phyloP scores from a whole-genome alignment of 2,329 filamentous ascomycete genomes.

The Myriosclerotinia duriaeana region DNA sequence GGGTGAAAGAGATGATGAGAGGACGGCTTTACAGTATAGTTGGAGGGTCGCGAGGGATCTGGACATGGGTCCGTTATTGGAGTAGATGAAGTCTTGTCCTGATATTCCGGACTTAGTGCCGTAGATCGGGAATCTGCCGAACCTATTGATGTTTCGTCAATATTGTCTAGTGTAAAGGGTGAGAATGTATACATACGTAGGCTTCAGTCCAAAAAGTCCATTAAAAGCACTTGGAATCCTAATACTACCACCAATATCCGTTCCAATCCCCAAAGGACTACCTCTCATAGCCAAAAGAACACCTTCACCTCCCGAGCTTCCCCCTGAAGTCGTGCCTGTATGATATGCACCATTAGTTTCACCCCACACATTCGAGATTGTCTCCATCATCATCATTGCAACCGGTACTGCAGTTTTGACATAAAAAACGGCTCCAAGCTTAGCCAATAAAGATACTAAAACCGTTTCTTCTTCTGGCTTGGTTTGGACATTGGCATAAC shows the following conservation, averaged over 20 bases:
- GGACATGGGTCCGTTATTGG: constrained; percentile 22
- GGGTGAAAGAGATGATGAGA: constrained; percentile 36
- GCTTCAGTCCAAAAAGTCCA: constrained; percentile 44
- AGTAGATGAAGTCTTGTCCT: constrained; percentile 24
- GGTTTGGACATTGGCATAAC: constrained; percentile 41
- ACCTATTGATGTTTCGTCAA: constrained; percentile 37
- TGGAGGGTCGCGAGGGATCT: constrained; percentile 13
- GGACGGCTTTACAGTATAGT: constrained; percentile 25
- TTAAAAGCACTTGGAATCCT: constrained; percentile 44
- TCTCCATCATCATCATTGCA: constrained; percentile 41
- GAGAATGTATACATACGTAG: constrained; percentile 32
- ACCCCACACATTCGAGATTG: constrained; percentile 20
- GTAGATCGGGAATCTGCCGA: constrained; percentile 22
- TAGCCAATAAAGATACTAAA: constrained; percentile 43
- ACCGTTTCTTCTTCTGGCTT: constrained; percentile 36
- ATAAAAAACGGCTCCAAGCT: constrained; percentile 66
- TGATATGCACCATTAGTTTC: constrained; percentile 43
- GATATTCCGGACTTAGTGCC: constrained; percentile 22
- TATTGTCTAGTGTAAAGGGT: neutral
- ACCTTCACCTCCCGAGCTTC: constrained; percentile 33
- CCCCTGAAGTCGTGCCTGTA: constrained; percentile 34
- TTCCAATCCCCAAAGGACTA: constrained; percentile 24
- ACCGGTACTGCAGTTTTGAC: constrained; percentile 84
- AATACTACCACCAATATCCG: constrained; percentile 40
- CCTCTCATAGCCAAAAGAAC: constrained; percentile 23